Base-by-base conservation (phyloP, 805 yeast genomes). In the Kazachstania psychrophila region DNA sequence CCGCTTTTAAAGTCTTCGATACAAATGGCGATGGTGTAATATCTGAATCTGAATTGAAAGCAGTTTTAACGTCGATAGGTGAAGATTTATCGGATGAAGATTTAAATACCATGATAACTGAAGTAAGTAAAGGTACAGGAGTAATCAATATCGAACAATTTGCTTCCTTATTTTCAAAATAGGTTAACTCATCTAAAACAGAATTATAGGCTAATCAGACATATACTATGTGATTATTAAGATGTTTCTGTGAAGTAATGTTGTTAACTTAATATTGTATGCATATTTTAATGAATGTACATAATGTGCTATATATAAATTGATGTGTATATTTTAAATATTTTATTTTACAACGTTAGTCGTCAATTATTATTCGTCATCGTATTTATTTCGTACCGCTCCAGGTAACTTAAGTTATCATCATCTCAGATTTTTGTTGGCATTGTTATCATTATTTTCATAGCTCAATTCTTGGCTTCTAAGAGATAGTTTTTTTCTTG, bases 1-100 rank as follows among this genome's bases (percentile, higher is more conserved):
- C 92, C 66, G 97, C 98, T 6, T 89, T 89, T 72, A 89, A 87
- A 67, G 98, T 92, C 30, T 89, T 89, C 59, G 98, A 89, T 68
- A 73, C 79, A 59, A 83, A 89, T 62, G 96, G 96, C 38, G 96
- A 92, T 61, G 98, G 98, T 45, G 81, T 80, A 62, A 89, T 89
- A 57, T 81, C 94, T 38, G 87, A 94, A 43, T 87, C 95, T 42
- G 98, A 89, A 66, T 75, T 89, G 61, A 80, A 94, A 63, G 95
- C 87, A 59, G 97, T 89, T 31, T 76, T 89, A 63, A 89, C 96
- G 33, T 85, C 96, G 8, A 89, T 92, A 59, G 98, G 98, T 52
- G 98, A 89, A 65, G 85, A 83, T 60, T 72, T 92, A 51, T 77
- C 94, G 13, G 97, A 89, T 49, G 94, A 87, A 34, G 98, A 89